These are phyloP conservation scores for Blastobotrys petasosporus DNA, from an alignment of 1,139 yeast genomes.

Conservation along the genomic window DNA sequence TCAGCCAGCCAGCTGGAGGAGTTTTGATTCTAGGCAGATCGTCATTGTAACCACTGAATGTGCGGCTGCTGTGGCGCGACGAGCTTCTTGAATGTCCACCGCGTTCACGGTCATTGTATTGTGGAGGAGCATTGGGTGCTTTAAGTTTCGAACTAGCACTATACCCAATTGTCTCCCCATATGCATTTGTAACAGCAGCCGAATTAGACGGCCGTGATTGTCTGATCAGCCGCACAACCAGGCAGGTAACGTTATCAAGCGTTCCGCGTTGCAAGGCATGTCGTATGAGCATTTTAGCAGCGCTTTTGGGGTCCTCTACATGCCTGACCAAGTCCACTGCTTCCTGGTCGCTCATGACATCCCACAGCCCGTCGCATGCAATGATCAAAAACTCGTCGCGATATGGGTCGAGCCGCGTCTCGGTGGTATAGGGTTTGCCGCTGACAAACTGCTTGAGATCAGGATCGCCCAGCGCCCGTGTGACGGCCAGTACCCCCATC, in stretches of 20 bases:
- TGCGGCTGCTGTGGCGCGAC: too few relatives aligned
- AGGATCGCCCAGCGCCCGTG: slow-evolving; percentile 80
- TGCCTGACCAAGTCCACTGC: slow-evolving; percentile 63
- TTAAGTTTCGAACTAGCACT: too few relatives aligned
- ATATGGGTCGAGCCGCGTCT: slow-evolving; percentile 26
- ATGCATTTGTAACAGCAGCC: too few relatives aligned
- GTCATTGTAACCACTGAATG: too few relatives aligned
- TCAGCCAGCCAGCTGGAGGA: too few relatives aligned
- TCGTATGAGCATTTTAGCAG: slow-evolving; percentile 60
- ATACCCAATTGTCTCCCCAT: too few relatives aligned
- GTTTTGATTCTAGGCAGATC: too few relatives aligned
- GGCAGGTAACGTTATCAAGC: slow-evolving; percentile 78
- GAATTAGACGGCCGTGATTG: too few relatives aligned
- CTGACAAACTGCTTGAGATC: slow-evolving; percentile 72
- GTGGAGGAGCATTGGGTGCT: too few relatives aligned
- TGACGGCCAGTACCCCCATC: slow-evolving; percentile 78
- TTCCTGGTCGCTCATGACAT: slow-evolving; percentile 68
- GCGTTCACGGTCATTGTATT: too few relatives aligned
- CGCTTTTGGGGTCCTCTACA: slow-evolving; percentile 48
- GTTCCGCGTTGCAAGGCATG: slow-evolving; percentile 67
- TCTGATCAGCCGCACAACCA: slow-evolving; percentile 48
- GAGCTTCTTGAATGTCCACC: too few relatives aligned
- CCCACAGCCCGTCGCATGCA: slow-evolving; percentile 96
- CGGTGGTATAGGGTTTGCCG: slow-evolving; percentile 72
- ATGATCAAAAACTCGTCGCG: slow-evolving; percentile 67